Percentiles rank a stretch among this genome's conserved stretches.
These are phyloP conservation scores for Aureobasidium pullulans DNA, from an alignment of 2,329 filamentous ascomycete species.

Conservation along the genomic window DNA sequence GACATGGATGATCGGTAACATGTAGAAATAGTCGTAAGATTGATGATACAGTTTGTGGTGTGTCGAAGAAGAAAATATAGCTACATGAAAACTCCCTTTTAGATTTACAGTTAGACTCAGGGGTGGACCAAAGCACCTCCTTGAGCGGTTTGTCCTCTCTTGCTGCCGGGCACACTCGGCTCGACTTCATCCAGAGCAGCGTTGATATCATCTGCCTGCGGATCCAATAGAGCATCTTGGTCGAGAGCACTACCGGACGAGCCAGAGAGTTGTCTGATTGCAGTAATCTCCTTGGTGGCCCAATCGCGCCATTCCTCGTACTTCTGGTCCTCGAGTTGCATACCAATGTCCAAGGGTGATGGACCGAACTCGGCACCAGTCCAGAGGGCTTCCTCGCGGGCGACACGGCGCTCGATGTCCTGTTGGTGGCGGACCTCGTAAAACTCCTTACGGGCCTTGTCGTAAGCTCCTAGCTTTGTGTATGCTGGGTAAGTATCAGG, in stretches of 20 bases:
- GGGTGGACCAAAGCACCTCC: slow-evolving; percentile 33
- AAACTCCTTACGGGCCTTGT: slow-evolving; percentile 80
- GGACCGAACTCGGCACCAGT: slow-evolving; percentile 87
- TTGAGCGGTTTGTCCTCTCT: slow-evolving; percentile 28
- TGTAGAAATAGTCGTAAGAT: background rate
- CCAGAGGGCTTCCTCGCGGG: slow-evolving; percentile 77
- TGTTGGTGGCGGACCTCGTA: slow-evolving; percentile 75
- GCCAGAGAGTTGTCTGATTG: slow-evolving; percentile 37
- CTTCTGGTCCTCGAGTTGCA: slow-evolving; percentile 70
- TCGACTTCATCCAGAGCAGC: slow-evolving; percentile 32
- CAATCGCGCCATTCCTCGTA: slow-evolving; percentile 82
- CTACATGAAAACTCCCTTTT: background rate
- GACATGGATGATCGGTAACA: no score
- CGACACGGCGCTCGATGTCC: slow-evolving; percentile 74
- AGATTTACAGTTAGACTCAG: slow-evolving; percentile 15
- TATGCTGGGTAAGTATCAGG: slow-evolving; percentile 39
- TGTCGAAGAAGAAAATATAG: background rate
- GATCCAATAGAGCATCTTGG: slow-evolving; percentile 30
- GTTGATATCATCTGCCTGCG: slow-evolving; percentile 22
- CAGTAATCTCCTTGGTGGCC: slow-evolving; percentile 52
- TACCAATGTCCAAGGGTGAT: slow-evolving; percentile 64
- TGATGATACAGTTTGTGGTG: background rate
- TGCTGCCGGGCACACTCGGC: slow-evolving; percentile 25
- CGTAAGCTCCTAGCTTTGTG: slow-evolving; percentile 62
- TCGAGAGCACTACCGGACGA: slow-evolving; percentile 30